Conservation (phyloP, 176 grass and related monocot species). For the Juncus inflexus region DNA sequence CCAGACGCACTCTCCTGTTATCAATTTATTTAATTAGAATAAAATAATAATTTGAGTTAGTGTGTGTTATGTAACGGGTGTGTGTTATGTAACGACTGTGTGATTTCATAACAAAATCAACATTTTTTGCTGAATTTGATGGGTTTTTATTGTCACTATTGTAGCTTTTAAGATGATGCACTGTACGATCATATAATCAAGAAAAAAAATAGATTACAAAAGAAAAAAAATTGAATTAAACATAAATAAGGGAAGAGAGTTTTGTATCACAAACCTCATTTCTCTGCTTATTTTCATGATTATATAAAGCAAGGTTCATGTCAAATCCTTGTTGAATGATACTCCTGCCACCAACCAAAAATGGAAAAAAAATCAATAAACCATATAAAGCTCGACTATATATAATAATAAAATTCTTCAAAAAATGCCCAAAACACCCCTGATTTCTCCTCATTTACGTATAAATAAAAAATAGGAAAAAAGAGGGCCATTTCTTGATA, state of each 20-base stretch:
- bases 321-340: conserved; percentile 88
- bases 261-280: conserved; percentile 55
- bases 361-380: conserved; percentile 10
- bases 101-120: not conserved
- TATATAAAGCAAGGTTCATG: conserved; percentile 76
- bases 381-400: no score
- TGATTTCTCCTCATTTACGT: no score
- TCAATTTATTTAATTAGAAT: not conserved
- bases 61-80: not conserved
- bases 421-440: no score
- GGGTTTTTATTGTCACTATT: no score
- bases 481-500: no score
- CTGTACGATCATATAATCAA: no score
- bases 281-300: conserved; percentile 92
- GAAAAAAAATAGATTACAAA: not conserved
- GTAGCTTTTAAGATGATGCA: no score
- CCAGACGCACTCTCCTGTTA: conserved; percentile 53
- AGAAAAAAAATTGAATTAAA: not conserved
- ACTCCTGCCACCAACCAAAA: conserved; percentile 56
- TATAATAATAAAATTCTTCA: no score
- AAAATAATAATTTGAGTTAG: no score
- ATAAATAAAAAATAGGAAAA: no score
- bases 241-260: not conserved
- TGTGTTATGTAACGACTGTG: not conserved
- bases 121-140: not conserved